Base-by-base conservation (phyloP, 2,329 filamentous ascomycete genomes). In the Torrubiella hemipterigena region DNA sequence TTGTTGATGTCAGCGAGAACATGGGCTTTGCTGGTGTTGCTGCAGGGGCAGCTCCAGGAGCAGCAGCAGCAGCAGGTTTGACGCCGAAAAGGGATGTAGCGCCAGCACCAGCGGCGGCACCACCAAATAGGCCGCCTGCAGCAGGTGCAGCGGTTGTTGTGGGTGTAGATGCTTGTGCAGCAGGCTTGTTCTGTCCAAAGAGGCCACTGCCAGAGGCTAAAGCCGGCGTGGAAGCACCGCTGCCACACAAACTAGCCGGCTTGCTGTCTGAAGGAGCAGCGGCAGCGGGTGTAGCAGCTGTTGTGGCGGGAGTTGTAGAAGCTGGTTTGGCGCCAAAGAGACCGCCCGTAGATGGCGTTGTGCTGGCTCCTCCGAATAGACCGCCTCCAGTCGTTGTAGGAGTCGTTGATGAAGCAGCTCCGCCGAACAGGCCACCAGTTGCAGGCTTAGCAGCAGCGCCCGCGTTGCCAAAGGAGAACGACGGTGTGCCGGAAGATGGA, bases 1-100 rank as follows among this genome's bases (percentile, higher is more conserved):
- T 72, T 3, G 67, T 72, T 13, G 68, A 72, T 32, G 57, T 54
- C 20, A 69, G 43, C n/a, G 50, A 42, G 33, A 69, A 61, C 32
- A 56, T 37, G 12, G 65, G 59, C 47, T 70, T 71, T n/a, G 54
- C 52, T 16, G 55, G 50, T 30, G 58, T 56, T 14, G 54, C 47
- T 15, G 58, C 41, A 4, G 48, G 42, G 14, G 48, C 38, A 15
- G 47, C 40, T 17, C 47, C 35, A n/a, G 47, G 38, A 7, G 50
- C 39, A 18, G 51, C 37, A 7, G 42, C 41, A 17, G 43, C 38
- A 15, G 45, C 38, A 23, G 58, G 28, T 29, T 39, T 47, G 17
- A 31, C 42, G 21, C 45, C 45, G 29, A 48, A 51, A 9, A 32
- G 17, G 12, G 52, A 42, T 29, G 51, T 52, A 20, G 24, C 48